phyloP scores from a whole-genome alignment of 2,329 filamentous ascomycete genomes.

The Penicillium sumatraense region DNA sequence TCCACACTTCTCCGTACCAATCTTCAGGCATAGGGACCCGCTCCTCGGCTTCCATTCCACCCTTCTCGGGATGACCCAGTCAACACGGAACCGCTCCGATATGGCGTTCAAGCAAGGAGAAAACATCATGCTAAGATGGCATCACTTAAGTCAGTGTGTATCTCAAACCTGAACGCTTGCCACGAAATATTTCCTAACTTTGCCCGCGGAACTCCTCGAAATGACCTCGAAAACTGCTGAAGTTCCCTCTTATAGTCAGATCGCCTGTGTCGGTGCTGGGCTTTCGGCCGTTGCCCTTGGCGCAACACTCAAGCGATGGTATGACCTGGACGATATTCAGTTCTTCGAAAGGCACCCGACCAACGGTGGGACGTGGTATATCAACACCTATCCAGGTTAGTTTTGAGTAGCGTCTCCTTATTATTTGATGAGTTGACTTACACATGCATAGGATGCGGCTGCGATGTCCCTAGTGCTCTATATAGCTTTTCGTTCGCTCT shows the following conservation, averaged over 20 bases:
- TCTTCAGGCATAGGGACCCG: no score
- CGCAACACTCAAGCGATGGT: slow-evolving; percentile 60
- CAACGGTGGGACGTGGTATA: slow-evolving; percentile 66
- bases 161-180: no score
- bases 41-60: no score
- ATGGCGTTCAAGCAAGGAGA: no score
- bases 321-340: slow-evolving; percentile 60
- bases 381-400: slow-evolving; percentile 61
- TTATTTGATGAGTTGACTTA: neutral
- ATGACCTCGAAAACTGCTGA: neutral
- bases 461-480: slow-evolving; percentile 57
- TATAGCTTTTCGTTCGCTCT: slow-evolving; percentile 62
- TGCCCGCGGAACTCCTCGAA: no score
- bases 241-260: slow-evolving; percentile 26
- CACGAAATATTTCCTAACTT: no score
- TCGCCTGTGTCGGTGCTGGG: slow-evolving; percentile 58
- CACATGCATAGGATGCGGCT: slow-evolving; percentile 47
- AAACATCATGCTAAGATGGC: neutral
- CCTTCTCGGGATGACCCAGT: no score
- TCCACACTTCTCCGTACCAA: no score
- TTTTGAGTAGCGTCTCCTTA: neutral
- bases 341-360: slow-evolving; percentile 63
- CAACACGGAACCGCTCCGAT: slow-evolving; percentile 1
- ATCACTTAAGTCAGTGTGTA: neutral
- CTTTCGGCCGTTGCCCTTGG: slow-evolving; percentile 65